Evolutionary conservation across 352 stramenopile genomes (phyloP).

Genomic region (Phytopythium vexans): DNA sequence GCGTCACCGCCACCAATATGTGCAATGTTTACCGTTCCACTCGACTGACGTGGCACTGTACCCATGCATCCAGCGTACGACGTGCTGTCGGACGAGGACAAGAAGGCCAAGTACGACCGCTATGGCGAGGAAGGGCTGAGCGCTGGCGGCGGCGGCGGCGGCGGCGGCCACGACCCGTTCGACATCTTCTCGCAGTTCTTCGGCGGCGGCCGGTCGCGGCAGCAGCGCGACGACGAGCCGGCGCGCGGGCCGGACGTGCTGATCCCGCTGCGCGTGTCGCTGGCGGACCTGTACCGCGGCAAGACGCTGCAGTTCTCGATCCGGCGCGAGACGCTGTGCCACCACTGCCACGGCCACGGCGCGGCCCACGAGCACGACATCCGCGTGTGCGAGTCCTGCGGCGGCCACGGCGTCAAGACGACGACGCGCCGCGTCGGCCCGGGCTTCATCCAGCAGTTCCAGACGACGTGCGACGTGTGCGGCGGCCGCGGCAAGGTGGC

Average conservation of each 20-base stretch:
- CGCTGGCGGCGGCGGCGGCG: conserved; percentile 44
- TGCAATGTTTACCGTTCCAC: neutral
- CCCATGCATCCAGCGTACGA: conserved; percentile 73
- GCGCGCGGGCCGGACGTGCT: conserved; percentile 64
- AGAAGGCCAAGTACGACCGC: conserved; percentile 87
- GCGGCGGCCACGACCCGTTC: conserved; percentile 64
- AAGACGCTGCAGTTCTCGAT: conserved; percentile 94
- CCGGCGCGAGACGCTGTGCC: conserved; percentile 90
- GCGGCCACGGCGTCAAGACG: conserved; percentile 92
- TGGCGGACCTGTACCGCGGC: conserved; percentile 97
- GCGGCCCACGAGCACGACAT: conserved; percentile 89
- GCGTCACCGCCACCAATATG: conserved; percentile 1
- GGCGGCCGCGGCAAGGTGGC: conserved; percentile 91
- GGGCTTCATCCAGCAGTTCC: conserved; percentile 89
- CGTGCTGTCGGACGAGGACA: conserved; percentile 89
- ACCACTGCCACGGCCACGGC: conserved; percentile 90
- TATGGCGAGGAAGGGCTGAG: conserved; percentile 88
- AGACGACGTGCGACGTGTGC: conserved; percentile 87
- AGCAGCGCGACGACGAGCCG: conserved; percentile 45
- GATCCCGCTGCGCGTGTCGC: conserved; percentile 91
- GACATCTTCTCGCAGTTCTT: conserved; percentile 85
- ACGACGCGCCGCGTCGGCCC: conserved; percentile 63
- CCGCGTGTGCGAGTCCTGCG: conserved; percentile 91
- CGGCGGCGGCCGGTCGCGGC: conserved; percentile 31
- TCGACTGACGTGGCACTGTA: conserved; percentile 4